phyloP scores from a whole-genome alignment of 1,284 basidiomycete species.

The Ustilago xerochloae region DNA sequence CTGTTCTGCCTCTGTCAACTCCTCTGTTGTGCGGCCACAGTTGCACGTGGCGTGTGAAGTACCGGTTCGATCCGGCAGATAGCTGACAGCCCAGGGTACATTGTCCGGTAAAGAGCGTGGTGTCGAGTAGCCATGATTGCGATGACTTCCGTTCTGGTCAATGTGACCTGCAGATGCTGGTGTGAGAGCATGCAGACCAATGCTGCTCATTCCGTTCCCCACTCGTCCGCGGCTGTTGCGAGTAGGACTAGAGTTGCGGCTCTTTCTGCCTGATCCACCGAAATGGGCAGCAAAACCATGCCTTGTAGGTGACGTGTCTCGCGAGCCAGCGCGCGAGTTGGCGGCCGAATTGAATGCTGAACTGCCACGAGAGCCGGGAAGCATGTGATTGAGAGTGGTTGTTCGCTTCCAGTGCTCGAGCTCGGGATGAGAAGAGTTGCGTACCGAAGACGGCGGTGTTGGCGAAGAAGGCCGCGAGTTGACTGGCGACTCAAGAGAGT shows the following conservation, averaged over 20 bases:
- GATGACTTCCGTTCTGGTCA: conserved; percentile 42
- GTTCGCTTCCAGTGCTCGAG: conserved; percentile 59
- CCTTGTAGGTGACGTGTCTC: conserved; percentile 55
- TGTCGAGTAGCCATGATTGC: conserved; percentile 40
- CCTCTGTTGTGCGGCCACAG: conserved; percentile 61
- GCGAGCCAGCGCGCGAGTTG: conserved; percentile 43
- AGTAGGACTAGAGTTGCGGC: conserved; percentile 47
- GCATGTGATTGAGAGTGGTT: conserved; percentile 50
- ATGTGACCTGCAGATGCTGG: conserved; percentile 49
- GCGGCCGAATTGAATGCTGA: conserved; percentile 45
- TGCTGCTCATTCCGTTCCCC: conserved; percentile 39
- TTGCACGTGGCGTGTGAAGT: conserved; percentile 63
- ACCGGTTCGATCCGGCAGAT: conserved; percentile 60
- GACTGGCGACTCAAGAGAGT: conserved; percentile 59
- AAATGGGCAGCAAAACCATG: conserved; percentile 50
- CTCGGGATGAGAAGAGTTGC: conserved; percentile 47
- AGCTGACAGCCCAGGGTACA: conserved; percentile 61
- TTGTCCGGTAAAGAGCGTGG: conserved; percentile 59
- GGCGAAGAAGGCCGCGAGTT: conserved; percentile 58
- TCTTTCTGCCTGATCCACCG: conserved; percentile 39
- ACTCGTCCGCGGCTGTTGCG: conserved; percentile 36
- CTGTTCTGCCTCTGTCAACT: conserved; percentile 61
- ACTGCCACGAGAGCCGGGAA: conserved; percentile 50
- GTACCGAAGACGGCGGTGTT: conserved; percentile 31
- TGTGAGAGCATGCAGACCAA: conserved; percentile 47